Conservation (phyloP, 2,329 filamentous ascomycete genomes). For the Diaporthe sp. region DNA sequence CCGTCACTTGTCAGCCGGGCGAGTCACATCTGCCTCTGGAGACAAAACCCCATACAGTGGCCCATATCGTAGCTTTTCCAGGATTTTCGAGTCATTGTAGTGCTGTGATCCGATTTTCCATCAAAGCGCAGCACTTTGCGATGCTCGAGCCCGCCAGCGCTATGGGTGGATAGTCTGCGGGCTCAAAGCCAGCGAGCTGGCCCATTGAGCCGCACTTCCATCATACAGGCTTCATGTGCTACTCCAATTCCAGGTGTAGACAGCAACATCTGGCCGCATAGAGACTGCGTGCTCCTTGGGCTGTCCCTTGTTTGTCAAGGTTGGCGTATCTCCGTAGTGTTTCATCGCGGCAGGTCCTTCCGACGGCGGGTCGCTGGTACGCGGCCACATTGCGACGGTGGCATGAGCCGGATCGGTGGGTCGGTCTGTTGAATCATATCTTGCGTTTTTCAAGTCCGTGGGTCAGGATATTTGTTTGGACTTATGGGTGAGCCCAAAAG, state of each 20-base stretch:
- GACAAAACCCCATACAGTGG: not conserved
- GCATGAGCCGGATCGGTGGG: not conserved
- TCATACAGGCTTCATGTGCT: not conserved
- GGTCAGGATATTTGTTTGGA: not conserved
- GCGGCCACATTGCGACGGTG: conserved; percentile 14
- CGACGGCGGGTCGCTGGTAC: not conserved
- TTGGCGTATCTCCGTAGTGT: not conserved
- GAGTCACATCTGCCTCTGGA: not conserved
- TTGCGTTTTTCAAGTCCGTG: not conserved
- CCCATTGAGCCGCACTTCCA: not conserved
- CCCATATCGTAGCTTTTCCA: too few relatives aligned
- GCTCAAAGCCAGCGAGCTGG: not conserved
- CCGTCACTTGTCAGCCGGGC: not conserved
- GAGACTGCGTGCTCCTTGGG: not conserved
- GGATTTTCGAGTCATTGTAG: accelerated
- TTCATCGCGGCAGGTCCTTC: not conserved
- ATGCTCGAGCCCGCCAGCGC: not conserved
- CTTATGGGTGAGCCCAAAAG: not conserved
- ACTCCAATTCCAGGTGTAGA: too few relatives aligned
- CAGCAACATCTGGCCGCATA: not conserved
- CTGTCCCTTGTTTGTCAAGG: not conserved
- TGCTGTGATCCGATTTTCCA: not conserved
- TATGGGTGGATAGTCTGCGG: not conserved
- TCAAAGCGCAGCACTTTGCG: not conserved
- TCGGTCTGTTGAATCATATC: not conserved